These are phyloP conservation scores for Panaeolus papilionaceus DNA, from an alignment of 768 basidiomycete genomes.

Conservation along the genomic window DNA sequence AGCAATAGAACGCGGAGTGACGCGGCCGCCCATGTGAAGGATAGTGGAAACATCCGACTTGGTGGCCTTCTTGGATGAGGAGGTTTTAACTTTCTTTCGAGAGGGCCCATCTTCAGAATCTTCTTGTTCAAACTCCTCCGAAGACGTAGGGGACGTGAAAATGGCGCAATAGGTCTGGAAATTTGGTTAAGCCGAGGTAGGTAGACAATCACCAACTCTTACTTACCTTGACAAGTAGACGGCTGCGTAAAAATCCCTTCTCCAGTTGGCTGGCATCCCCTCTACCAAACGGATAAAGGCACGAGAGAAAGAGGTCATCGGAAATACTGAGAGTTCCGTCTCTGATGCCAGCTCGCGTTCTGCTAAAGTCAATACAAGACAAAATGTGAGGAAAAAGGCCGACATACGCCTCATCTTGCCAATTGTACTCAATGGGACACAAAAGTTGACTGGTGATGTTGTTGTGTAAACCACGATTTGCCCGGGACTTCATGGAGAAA, in stretches of 20 bases:
- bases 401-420: conserved; percentile 24
- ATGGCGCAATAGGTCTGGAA: conserved; percentile 23
- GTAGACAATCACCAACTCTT: background rate
- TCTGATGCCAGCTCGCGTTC: conserved; percentile 16
- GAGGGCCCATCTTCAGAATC: no score
- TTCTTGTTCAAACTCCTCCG: no score
- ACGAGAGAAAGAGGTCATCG: conserved; percentile 16
- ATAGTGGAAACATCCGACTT: no score
- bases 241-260: conserved; percentile 20
- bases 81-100: no score
- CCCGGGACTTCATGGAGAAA: conserved; percentile 18
- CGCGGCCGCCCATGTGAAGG: no score
- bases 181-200: background rate
- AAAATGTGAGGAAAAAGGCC: background rate
- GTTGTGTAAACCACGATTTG: conserved; percentile 27
- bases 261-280: conserved; percentile 2
- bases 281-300: conserved; percentile 12
- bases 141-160: conserved; percentile 11
- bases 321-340: conserved; percentile 16
- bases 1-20: no score
- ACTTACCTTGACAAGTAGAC: conserved; percentile 24
- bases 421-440: conserved; percentile 26
- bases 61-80: no score
- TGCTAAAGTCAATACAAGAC: background rate
- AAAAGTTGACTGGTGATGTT: conserved; percentile 25